Evolutionary conservation across 331 rosid species (phyloP).

Genomic region (Erythrophleum ivorense): DNA sequence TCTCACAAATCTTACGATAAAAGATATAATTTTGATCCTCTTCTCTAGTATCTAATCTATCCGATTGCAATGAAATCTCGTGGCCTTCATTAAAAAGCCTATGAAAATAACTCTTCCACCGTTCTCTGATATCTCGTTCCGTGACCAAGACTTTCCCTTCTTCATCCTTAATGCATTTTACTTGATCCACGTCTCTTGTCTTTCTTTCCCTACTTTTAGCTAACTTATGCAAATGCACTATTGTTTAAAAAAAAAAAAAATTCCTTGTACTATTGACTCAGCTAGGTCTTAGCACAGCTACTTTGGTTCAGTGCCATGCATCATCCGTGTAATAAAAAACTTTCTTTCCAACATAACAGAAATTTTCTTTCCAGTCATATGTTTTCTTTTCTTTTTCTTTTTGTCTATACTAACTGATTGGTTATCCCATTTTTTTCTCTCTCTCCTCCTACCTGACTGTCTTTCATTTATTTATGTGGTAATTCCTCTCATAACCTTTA

Average conservation of each 20-base stretch:
- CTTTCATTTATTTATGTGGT: background rate
- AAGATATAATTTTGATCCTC: too few relatives aligned
- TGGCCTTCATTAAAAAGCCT: too few relatives aligned
- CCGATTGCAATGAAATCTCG: too few relatives aligned
- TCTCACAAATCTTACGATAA: too few relatives aligned
- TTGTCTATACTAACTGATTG: background rate
- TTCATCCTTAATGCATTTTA: too few relatives aligned
- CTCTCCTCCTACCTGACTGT: background rate
- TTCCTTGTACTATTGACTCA: conserved; percentile 14
- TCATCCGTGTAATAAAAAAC: conserved; percentile 1
- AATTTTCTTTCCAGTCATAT: background rate
- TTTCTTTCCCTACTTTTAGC: too few relatives aligned
- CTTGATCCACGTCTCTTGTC: too few relatives aligned
- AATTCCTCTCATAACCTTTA: conserved; percentile 15
- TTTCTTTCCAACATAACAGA: background rate
- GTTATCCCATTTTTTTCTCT: conserved; percentile 7
- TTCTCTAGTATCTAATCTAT: too few relatives aligned
- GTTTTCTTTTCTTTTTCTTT: background rate
- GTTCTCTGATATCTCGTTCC: too few relatives aligned
- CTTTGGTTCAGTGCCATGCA: conserved; percentile 1
- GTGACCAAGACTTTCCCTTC: too few relatives aligned
- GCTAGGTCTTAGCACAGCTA: conserved; percentile 26
- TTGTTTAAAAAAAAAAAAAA: conserved; percentile 4
- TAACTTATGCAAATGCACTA: too few relatives aligned
- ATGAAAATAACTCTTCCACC: too few relatives aligned